Conservation (phyloP, 2,329 filamentous ascomycete species). For the Fusarium marasasianum region DNA sequence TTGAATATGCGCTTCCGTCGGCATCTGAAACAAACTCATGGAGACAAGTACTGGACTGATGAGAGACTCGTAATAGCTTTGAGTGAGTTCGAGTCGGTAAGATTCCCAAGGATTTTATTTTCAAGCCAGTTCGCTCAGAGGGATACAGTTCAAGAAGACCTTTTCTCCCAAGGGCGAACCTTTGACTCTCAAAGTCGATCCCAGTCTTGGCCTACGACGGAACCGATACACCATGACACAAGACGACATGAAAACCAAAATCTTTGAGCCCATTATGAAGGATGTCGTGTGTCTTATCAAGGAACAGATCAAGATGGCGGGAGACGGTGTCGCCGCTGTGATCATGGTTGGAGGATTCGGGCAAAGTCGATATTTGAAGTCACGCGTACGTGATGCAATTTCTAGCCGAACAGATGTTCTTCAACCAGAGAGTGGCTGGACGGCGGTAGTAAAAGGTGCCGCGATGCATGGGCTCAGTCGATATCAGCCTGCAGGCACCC, state of each 20-base stretch:
- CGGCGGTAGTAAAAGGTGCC: conserved; percentile 61
- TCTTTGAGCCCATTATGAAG: conserved; percentile 54
- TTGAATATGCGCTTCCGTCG: conserved; percentile 59
- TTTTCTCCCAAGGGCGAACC: conserved; percentile 50
- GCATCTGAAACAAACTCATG: conserved; percentile 55
- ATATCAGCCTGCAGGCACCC: conserved; percentile 42
- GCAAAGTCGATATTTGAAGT: conserved; percentile 55
- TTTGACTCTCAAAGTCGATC: conserved; percentile 49
- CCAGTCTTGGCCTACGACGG: conserved; percentile 46
- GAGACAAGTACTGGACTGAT: conserved; percentile 55
- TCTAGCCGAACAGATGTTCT: conserved; percentile 52
- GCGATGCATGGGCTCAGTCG: conserved; percentile 53
- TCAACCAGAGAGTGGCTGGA: conserved; percentile 60
- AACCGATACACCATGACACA: conserved; percentile 50
- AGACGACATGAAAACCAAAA: conserved; percentile 72
- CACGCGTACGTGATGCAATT: conserved; percentile 51
- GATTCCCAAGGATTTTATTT: conserved; percentile 51
- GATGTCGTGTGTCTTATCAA: conserved; percentile 54
- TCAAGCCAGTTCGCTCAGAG: conserved; percentile 3
- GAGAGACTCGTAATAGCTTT: conserved; percentile 53
- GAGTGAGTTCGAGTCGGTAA: conserved; percentile 54
- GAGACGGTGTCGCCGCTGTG: conserved; percentile 49
- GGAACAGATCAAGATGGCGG: conserved; percentile 52
- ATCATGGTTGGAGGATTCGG: conserved; percentile 62
- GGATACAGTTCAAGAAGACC: conserved; percentile 49